phyloP scores from a whole-genome alignment of 306 rosid species.

The Cotoneaster glaucophyllus region DNA sequence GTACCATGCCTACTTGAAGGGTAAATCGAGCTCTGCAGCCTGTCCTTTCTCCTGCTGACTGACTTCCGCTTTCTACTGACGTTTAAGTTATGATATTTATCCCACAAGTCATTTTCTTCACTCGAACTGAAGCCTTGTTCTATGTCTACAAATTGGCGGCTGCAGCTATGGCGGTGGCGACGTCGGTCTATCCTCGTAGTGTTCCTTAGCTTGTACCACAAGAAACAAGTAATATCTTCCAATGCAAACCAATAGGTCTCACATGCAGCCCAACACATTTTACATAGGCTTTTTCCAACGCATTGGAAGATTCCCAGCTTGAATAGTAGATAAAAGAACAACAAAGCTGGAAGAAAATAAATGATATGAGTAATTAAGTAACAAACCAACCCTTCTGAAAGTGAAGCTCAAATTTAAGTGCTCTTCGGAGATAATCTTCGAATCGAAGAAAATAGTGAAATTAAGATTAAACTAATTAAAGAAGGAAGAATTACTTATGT shows the following conservation, averaged over 20 bases:
- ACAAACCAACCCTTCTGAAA: not conserved
- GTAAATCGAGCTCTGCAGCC: not conserved
- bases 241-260: constrained; percentile 35
- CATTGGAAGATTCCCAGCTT: constrained; percentile 48
- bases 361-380: not conserved
- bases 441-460: no score
- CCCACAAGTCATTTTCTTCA: constrained; percentile 9
- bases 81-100: not conserved
- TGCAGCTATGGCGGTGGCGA: not conserved
- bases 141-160: constrained; percentile 21
- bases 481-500: not conserved
- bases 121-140: constrained; percentile 35
- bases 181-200: constrained; percentile 32
- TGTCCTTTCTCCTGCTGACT: constrained; percentile 3
- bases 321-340: constrained; percentile 36
- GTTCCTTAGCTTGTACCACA: constrained; percentile 38
- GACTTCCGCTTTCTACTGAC: constrained; percentile 14
- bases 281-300: constrained; percentile 44
- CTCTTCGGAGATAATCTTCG: not conserved
- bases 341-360: not conserved
- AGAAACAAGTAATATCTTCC: constrained; percentile 27
- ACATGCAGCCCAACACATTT: constrained; percentile 41
- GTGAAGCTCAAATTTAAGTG: not conserved
- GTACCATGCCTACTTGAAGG: not conserved
- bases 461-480: not conserved